These are phyloP conservation scores for Barbarea vulgaris DNA, from an alignment of 345 rosid species.

Conservation along the genomic window DNA sequence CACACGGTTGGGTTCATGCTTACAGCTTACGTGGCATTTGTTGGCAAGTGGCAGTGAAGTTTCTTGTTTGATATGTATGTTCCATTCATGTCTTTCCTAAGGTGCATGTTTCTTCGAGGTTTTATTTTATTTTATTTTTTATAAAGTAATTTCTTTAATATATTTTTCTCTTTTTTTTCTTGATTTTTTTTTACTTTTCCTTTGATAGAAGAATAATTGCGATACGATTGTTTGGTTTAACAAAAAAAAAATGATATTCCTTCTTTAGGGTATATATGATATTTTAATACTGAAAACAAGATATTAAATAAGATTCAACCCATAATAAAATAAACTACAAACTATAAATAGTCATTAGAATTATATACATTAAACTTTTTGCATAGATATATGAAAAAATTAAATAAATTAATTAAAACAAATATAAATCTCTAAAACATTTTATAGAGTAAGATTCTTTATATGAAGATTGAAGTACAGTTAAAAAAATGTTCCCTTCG, in stretches of 20 bases:
- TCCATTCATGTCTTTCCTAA: slow-evolving; percentile 37
- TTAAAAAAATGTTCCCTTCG: not conserved
- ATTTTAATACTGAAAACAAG: too few relatives aligned
- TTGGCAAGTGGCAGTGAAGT: slow-evolving; percentile 39
- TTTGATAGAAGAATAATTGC: not conserved
- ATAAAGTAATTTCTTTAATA: not conserved
- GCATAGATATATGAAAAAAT: too few relatives aligned
- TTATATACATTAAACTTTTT: too few relatives aligned
- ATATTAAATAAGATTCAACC: too few relatives aligned
- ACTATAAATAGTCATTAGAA: too few relatives aligned
- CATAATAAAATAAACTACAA: too few relatives aligned
- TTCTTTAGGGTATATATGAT: too few relatives aligned
- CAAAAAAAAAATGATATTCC: not conserved
- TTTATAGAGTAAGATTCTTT: not conserved
- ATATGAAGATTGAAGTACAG: not conserved
- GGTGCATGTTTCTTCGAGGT: slow-evolving; percentile 41
- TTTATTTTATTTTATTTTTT: not conserved
- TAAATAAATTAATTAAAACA: too few relatives aligned
- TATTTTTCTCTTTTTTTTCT: not conserved
- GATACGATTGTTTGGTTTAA: not conserved
- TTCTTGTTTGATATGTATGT: slow-evolving; percentile 41
- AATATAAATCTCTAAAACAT: too few relatives aligned
- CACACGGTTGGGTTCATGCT: slow-evolving; percentile 45
- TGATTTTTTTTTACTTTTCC: not conserved
- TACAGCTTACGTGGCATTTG: slow-evolving; percentile 35